phyloP scores from a whole-genome alignment of 106 monocot species.

The Platanthera zijinensis region DNA sequence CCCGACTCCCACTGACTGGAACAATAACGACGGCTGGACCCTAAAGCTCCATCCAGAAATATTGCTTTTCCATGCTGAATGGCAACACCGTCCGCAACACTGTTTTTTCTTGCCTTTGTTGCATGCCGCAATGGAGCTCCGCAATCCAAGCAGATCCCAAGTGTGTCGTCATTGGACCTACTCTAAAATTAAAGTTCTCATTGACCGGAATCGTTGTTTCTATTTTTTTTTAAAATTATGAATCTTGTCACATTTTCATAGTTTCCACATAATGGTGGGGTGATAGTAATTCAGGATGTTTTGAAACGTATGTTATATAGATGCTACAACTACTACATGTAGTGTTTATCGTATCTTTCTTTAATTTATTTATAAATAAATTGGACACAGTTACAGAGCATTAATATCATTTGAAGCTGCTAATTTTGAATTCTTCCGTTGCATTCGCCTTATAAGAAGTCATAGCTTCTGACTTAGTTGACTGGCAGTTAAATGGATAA shows the following conservation, averaged over 20 bases:
- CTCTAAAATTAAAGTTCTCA: not conserved
- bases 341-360: not conserved
- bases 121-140: no score
- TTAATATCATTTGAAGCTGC: not conserved
- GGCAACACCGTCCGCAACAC: no score
- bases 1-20: no score
- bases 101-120: no score
- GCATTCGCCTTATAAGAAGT: not conserved
- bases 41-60: no score
- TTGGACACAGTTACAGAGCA: not conserved
- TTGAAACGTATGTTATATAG: not conserved
- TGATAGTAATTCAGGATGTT: not conserved
- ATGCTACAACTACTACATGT: not conserved
- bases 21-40: no score
- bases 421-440: not conserved
- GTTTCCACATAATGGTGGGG: not conserved
- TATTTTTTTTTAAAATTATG: not conserved
- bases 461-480: not conserved
- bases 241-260: not conserved
- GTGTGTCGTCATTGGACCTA: not conserved
- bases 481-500: not conserved
- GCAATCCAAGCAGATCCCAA: not conserved
- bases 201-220: not conserved
- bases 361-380: not conserved
- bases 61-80: no score